phyloP scores from a whole-genome alignment of 345 rosid species.

The Eucalyptus polyanthemos region DNA sequence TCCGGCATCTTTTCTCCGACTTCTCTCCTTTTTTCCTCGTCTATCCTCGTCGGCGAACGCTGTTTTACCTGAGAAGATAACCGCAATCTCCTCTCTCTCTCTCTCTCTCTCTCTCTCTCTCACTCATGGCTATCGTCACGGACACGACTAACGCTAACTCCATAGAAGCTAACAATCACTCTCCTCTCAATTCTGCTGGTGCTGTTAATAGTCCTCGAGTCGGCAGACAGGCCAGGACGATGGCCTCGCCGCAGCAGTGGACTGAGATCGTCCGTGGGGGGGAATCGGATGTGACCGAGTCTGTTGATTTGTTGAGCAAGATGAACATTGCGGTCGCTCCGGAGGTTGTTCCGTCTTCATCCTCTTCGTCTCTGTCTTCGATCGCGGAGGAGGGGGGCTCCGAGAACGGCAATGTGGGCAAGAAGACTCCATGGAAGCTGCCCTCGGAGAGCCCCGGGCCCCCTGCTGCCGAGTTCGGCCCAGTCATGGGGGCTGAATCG shows the following conservation, averaged over 20 bases:
- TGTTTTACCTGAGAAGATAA: background rate
- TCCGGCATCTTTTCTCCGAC: background rate
- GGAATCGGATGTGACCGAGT: conserved; percentile 15
- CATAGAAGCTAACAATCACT: background rate
- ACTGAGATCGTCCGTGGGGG: conserved; percentile 28
- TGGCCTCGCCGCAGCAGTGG: conserved; percentile 22
- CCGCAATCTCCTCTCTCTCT: background rate
- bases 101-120: background rate
- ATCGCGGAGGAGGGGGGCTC: conserved; percentile 17
- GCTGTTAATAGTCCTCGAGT: background rate
- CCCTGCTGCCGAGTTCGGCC: conserved; percentile 18
- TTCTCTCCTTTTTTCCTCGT: background rate
- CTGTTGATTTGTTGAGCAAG: background rate
- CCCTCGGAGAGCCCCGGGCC: conserved; percentile 35
- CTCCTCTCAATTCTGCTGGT: background rate
- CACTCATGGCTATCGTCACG: background rate
- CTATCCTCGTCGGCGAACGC: background rate
- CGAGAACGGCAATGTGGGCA: conserved; percentile 49
- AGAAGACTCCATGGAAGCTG: conserved; percentile 61
- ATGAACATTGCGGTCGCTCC: background rate
- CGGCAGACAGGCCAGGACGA: background rate
- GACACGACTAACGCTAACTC: background rate
- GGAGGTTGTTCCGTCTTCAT: background rate
- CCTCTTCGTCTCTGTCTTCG: conserved; percentile 9
- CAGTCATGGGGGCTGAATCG: conserved; percentile 45